Base-by-base conservation (phyloP, 2,329 filamentous ascomycete genomes). In the Diaporthe vexans region DNA sequence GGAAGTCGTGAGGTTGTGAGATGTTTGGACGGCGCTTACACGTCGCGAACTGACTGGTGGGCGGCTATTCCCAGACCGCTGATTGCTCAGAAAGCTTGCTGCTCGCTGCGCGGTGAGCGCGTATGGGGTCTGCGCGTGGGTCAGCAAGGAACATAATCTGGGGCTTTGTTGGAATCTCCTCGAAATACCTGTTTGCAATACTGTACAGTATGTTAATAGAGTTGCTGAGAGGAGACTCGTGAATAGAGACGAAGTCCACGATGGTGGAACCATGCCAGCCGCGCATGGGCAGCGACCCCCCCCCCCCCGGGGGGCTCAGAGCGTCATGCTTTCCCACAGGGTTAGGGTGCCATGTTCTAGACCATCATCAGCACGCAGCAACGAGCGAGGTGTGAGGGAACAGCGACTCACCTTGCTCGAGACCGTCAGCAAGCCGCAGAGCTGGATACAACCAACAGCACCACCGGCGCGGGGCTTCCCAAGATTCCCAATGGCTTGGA, bases 1-100 rank as follows among this genome's bases (percentile, higher is more conserved):
- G 73, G 59, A 48, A 57, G 35, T 17, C 52, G 57, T 58, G 73
- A 72, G 59, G 43, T 57, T n/a, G 33, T 43, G 56, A 15, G 63
- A 40, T 43, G 37, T 67, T 65, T 58, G 46, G 52, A 9, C 40
- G 73, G 74, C 74, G 74, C 73, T 74, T 74, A 65, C 46, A 70
- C 48, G 72, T 46, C 46, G 57, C 57, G 21, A 33, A 10, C 46
- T 56, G 46, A 24, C 70, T 48, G 69, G 48, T 21, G 67, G 75
- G 75, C 75, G 75, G 73, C 73, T 76, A 76, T 71, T 73, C 46
- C 29, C 33, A 40, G 33, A 37, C 26, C 63, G 43, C 63, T 76
- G 75, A 75, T 76, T 76, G 72, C 69, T 59, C 58, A 65, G 37
- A 59, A 57, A 57, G 24, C 13, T 13, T 13, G 40, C 67, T 29